Base-by-base conservation (phyloP, 495 filamentous ascomycete species). In the Cryomyces minteri region DNA sequence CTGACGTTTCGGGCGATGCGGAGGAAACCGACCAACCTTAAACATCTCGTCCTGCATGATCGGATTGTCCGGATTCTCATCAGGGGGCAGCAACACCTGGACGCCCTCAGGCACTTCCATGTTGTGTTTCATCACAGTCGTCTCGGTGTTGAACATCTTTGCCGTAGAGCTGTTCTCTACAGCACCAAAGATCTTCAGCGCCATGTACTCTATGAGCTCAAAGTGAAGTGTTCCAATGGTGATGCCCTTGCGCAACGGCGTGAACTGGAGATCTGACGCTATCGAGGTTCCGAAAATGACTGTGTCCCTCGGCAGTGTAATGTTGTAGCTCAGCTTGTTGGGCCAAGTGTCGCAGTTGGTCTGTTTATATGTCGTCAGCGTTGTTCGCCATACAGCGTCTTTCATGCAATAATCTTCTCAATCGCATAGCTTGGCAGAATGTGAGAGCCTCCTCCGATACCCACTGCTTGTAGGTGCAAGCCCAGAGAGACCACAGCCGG, bases 261-360 rank as follows among this genome's bases (percentile, higher is more conserved):
- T 76, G 43, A 96, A 73, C 39, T 76, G 70, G 60, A 94, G 84
- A 46, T 88, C 77, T 30, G 93, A 65, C 9, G 76, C 74, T 39
- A 95, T 75, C 12, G 69, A 69, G 11, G 84, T 92, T 34, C 90
- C 90, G 51, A 94, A 94, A 6, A 93, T 79, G 46, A 90, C 79
- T 0, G 87, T 88, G 55, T 92, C 94, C 44, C 80, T 84, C 3
- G 90, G 88, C 6, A 88, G 79, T 48, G 79, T 77, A 47, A 98
- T 80, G 5, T 81, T 82, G 59, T 96, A 96, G 55, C 90, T 78
- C 54, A 95, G 73, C 67, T 98, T 98, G 62, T 88, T 83, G 8
- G 82, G 76, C 90, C 90, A 98, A 45, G 90, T 74, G 54, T 93
- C 93, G 59, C 93, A 83, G 43, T 65, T 62, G 30, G 51, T 54